Base-by-base conservation (phyloP, 2,329 filamentous ascomycete genomes). In the Venturia asperata region DNA sequence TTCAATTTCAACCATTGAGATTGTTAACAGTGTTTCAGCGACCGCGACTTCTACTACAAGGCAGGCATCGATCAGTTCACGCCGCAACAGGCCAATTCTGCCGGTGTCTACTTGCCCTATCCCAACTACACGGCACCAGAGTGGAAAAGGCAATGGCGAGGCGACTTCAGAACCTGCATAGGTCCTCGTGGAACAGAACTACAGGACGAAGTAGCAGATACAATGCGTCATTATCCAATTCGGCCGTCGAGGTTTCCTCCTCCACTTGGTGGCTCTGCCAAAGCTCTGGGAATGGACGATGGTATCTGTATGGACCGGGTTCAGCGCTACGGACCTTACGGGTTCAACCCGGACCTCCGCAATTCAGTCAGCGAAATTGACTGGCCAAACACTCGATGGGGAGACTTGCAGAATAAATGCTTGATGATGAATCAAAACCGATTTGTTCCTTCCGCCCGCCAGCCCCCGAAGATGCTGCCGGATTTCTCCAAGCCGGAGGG, bases 311-410 rank as follows among this genome's bases (percentile, higher is more conserved):
- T 85, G 70, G 87, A 90, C 72, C 79, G 87, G 9, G 52, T 64
- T 17, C 47, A 62, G 62, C 76, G 78, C 39, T 81, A 79, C 63
- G 77, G 77, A 5, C 75, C 82, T 24, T 90, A 90, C 69, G 86
- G 87, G 2, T 77, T 84, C 21, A 61, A 67, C 39, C 63, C 62
- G 19, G n/a, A 68, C 76, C 76, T 2, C 78, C 82, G 34, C 77
- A 79, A 65, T 75, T 75, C 66, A 81, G 82, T 63, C 79, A 82
- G 64, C 76, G 80, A 30, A 71, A 74, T 85, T 9, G 77, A 85
- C 27, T 92, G 88, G 87, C 78, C 83, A 37, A 77, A 79, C 34
- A 82, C 91, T 41, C 81, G 85, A 68, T 94, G 90, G 90, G 87
- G 87, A 17, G 76, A 82, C 41, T 77, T 93, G 21, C 89, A 93